Percentiles rank a stretch among this genome's conserved stretches.
These are phyloP conservation scores for Atkinsonella texensis DNA, from an alignment of 2,329 filamentous ascomycete genomes.

Conservation along the genomic window DNA sequence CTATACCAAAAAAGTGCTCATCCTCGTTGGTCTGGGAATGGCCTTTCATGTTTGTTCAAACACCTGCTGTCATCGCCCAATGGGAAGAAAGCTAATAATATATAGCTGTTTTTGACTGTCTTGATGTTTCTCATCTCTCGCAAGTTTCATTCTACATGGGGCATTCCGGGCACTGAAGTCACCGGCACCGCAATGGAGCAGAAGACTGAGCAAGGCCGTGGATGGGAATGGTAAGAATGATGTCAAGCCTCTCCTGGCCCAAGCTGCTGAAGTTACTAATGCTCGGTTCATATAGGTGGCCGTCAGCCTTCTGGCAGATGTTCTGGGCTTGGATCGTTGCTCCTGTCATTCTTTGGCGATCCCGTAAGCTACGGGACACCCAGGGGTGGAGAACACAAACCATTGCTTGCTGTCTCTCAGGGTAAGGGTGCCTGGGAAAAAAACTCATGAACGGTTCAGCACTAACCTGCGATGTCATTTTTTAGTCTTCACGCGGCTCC, in stretches of 20 bases:
- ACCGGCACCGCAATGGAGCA: constrained; percentile 39
- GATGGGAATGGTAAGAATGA: constrained; percentile 50
- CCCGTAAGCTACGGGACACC: constrained; percentile 49
- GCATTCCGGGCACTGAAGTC: constrained; percentile 50
- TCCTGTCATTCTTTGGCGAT: constrained; percentile 48
- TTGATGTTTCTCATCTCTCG: constrained; percentile 51
- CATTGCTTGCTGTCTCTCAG: constrained; percentile 35
- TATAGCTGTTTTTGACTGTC: constrained; percentile 43
- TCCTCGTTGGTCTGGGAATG: constrained; percentile 42
- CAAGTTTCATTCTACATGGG: constrained; percentile 51
- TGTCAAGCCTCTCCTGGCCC: background rate
- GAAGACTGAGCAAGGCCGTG: constrained; percentile 32
- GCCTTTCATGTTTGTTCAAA: constrained; percentile 34
- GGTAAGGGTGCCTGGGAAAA: constrained; percentile 18
- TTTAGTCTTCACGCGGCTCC: constrained; percentile 50
- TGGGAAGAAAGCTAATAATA: background rate
- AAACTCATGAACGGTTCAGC: background rate
- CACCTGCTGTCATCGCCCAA: background rate
- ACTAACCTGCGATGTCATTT: background rate
- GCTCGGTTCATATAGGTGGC: constrained; percentile 32
- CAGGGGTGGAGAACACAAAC: constrained; percentile 57
- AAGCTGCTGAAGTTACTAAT: background rate
- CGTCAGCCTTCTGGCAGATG: constrained; percentile 52
- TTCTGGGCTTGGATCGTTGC: constrained; percentile 52
- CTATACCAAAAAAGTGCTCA: constrained; percentile 36